A percentile compares a stretch with the other conserved stretches of the same genome.
phyloP scores from a whole-genome alignment of 345 rosid species.

The Gossypioides kirkii region DNA sequence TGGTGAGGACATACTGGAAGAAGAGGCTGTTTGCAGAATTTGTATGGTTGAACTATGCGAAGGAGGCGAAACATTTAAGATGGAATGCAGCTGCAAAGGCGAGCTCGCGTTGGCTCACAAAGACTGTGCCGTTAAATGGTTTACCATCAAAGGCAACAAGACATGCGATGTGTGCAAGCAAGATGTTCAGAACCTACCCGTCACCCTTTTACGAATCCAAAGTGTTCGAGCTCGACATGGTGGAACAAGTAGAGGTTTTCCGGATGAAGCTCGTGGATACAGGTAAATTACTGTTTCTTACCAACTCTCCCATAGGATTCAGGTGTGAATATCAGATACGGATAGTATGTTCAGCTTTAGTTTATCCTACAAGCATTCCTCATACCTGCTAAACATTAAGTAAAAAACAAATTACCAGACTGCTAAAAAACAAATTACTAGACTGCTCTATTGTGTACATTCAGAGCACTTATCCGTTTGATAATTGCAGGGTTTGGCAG shows the following conservation, averaged over 20 bases:
- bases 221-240: conserved; percentile 35
- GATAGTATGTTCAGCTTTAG: background rate
- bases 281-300: conserved; percentile 31
- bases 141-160: conserved; percentile 86
- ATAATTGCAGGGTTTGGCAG: conserved; percentile 72
- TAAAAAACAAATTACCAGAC: background rate
- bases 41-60: conserved; percentile 80
- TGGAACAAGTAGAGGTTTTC: conserved; percentile 19
- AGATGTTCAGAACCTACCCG: conserved; percentile 85
- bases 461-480: conserved; percentile 12
- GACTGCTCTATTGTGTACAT: background rate
- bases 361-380: background rate
- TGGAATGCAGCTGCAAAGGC: conserved; percentile 99
- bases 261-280: conserved; percentile 36
- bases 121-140: conserved; percentile 98
- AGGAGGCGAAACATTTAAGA: conserved; percentile 93
- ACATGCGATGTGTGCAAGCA: conserved; percentile 88
- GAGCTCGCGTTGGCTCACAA: conserved; percentile 91
- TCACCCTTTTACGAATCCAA: conserved; percentile 72
- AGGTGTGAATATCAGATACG: background rate
- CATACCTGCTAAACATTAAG: background rate
- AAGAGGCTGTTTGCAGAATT: conserved; percentile 93
- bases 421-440: background rate
- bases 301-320: background rate
- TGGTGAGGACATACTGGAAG: conserved; percentile 89